Base-by-base conservation (phyloP, 2,329 filamentous ascomycete species). In the Thelonectria discophora region DNA sequence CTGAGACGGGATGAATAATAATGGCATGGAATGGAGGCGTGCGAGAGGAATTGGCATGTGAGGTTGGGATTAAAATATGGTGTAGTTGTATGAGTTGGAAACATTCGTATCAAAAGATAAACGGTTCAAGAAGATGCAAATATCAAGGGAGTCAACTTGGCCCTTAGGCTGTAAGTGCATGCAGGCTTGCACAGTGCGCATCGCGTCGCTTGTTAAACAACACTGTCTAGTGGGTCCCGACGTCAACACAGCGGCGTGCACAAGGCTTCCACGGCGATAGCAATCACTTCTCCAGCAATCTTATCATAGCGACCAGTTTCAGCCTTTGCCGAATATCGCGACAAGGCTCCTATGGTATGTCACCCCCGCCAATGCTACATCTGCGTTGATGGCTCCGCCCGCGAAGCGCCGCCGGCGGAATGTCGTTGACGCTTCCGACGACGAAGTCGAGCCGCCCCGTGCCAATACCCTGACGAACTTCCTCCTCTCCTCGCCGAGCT, bases 341-440 rank as follows among this genome's bases (percentile, higher is more conserved):
- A 56, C 60, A 17, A 32, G 42, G 40, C 55, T 54, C 62, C 55
- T 60, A 66, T 73, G 72, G 64, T 65, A 71, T 67, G 58, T 45
- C 55, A 49, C 46, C 45, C 51, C 48, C 60, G 58, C 72, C 69
- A 57, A 76, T 75, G 71, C 68, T 68, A 55, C 65, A 68, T 58
- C 68, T 65, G 73, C 75, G 71, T 68, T 77, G 69, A 88, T 88
- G 85, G 82, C 83, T 71, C 84, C 84, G 76, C 81, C 83, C 65
- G 78, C 84, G 73, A 86, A 86, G 78, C 83, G 86, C 74, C 84
- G 83, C 68, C 85, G 81, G 80, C 84, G 82, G 68, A 87, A 84
- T 74, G 76, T 84, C 69, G 75, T 86, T 63, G 79, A 81, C 53
- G 76, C 76, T 64, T 80, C 80, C 46, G 83, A 83, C 55, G 81